These are phyloP conservation scores for Mucor piriformis DNA, from an alignment of 371 early-diverging fungal species.

Conservation along the genomic window DNA sequence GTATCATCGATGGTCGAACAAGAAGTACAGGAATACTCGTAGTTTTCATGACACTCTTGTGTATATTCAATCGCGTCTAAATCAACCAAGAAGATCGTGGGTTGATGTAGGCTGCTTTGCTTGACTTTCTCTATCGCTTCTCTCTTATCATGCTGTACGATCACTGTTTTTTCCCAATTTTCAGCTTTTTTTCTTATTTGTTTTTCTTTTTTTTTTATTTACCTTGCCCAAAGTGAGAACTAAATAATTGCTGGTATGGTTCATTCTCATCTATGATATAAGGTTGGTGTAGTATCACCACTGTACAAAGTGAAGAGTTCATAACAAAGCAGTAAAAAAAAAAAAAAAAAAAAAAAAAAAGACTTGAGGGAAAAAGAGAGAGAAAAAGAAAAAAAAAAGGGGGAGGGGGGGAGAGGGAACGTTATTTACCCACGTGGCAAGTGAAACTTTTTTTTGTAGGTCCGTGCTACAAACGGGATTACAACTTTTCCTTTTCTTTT, in stretches of 20 bases:
- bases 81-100: conserved; percentile 29
- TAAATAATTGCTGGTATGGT: conserved; percentile 16
- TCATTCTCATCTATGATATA: conserved; percentile 12
- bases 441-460: too few relatives aligned
- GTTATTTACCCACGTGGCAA: conserved; percentile 18
- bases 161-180: conserved; percentile 22
- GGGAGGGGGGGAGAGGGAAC: not conserved
- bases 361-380: not conserved
- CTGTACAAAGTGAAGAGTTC: conserved; percentile 28
- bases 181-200: not conserved
- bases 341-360: conserved; percentile 6
- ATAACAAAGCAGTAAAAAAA: conserved; percentile 9
- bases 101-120: conserved; percentile 14
- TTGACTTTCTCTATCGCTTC: conserved; percentile 31
- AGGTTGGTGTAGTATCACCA: conserved; percentile 24
- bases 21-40: not conserved
- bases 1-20: conserved; percentile 3
- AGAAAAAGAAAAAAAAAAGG: conserved; percentile 5
- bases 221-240: conserved; percentile 36
- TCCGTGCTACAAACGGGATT: too few relatives aligned
- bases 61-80: conserved; percentile 21
- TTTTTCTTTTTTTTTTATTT: not conserved
- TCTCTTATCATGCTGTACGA: conserved; percentile 26
- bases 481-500: not conserved
- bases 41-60: not conserved